A percentile compares a stretch with the other conserved stretches of the same genome.
Conservation (phyloP, 2,329 filamentous ascomycete species). For the Trichoderma semiorbis region DNA sequence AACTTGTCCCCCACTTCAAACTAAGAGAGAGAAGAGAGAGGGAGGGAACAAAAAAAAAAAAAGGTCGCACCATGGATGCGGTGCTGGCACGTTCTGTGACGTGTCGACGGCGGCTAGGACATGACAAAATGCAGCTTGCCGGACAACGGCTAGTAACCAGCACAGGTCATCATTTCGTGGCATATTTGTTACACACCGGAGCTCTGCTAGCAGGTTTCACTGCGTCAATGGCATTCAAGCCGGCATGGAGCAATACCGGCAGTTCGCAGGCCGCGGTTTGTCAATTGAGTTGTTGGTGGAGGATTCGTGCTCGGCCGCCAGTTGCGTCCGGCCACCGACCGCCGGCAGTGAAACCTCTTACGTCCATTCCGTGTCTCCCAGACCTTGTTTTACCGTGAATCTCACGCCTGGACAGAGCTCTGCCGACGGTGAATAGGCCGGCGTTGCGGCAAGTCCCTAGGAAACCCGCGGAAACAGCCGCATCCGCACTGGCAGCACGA, state of each 20-base stretch:
- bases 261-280: background rate
- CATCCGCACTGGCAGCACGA: background rate
- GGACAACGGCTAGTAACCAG: background rate
- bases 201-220: conserved; percentile 12
- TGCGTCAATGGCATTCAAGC: background rate
- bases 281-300: background rate
- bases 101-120: conserved; percentile 10
- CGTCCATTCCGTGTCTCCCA: background rate
- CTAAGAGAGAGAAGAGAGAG: background rate
- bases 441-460: background rate
- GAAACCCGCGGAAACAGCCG: conserved; percentile 8
- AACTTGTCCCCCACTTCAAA: background rate
- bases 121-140: background rate
- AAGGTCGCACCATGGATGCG: background rate
- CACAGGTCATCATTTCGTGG: background rate
- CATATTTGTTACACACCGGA: background rate
- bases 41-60: background rate
- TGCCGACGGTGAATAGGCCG: background rate
- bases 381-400: background rate
- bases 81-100: background rate
- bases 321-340: background rate
- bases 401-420: background rate
- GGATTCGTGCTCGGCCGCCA: conserved; percentile 5
- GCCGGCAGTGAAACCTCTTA: background rate
- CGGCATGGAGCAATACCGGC: background rate